Base-by-base conservation (phyloP, 2,329 filamentous ascomycete species). In the Chrysoporthe puriensis region DNA sequence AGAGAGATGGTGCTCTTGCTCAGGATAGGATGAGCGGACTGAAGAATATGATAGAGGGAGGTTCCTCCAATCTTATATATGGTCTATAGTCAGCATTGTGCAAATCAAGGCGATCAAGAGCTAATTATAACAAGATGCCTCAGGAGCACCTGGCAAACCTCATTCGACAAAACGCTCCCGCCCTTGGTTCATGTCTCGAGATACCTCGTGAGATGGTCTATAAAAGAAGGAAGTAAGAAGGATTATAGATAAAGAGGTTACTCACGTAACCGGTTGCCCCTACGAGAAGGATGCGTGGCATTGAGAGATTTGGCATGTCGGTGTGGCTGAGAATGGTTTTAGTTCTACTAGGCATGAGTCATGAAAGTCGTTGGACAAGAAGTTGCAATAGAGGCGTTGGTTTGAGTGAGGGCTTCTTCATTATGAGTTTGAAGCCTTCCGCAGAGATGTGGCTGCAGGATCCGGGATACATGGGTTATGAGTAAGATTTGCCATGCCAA, bases 261-360 rank as follows among this genome's bases (percentile, higher is more conserved):
- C 54, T 57, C 54, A 57, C 54, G 60, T 75, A 77, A 42, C 73
- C 75, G 2, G 74, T 74, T 14, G 72, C 74, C 16, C 75, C 75
- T 3, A 73, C 71, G 44, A 75, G 48, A 14, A 76, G 72, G 18
- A 76, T 68, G 40, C 72, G 50, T 11, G 64, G 48, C 18, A 52
- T 26, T 32, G 58, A 62, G 5, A 48, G 6, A 26, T 26, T 21
- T 40, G 62, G 18, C 62, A 64, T 64, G 11, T 42, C n/a, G 42
- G 40, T 11, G 7, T 18, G 16, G 21, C 50, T 34, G 9, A 13
- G 32, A 32, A 26, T 34, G 26, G 32, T 52, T 21, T 54, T 14
- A 13, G 16, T 21, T n/a, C n/a, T 48, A 4, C 21, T n/a, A 50
- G 9, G 6, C 11, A 50, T 2, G 21, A n/a, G 21, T 52, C 11